Base-by-base conservation (phyloP, 495 filamentous ascomycete genomes). In the Letharia lupina region DNA sequence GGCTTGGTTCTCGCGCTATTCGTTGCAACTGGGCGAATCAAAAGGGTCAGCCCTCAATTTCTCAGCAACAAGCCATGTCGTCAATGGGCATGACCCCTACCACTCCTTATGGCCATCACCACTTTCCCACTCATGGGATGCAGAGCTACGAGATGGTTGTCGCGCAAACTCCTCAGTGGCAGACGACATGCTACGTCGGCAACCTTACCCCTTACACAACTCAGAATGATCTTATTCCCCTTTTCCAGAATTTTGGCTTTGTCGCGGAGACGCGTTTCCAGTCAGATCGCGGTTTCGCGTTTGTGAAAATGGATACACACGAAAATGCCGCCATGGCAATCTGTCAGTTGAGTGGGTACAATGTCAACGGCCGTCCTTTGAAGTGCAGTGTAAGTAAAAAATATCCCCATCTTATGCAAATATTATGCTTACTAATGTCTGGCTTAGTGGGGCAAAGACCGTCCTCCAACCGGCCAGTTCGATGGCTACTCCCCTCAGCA, bases 11-110 rank as follows among this genome's bases (percentile, higher is more conserved):
- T 68, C 91, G 94, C 62, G 94, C 95, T 6, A 99, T 99, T 74
- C 91, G 94, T 67, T 97, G 93, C 84, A 99, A 99, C 81, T 99
- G 94, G 94, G 94, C 94, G 62, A 99, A 99, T 78, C 94, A 99
- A 76, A 99, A 99, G 83, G 94, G 94, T 47, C 94, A 99, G 73
- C 94, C 94, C 57, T 98, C 95, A 2, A 96, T 97, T 72, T 91
- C 93, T 56, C 94, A 99, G 79, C 94, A 98, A 77, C 90, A 94
- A 75, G 91, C 92, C 40, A 93, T 99, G 90, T 89, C 89, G 62
- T 89, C 91, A 52, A 96, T 98, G 91, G 94, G 95, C 73, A 94
- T 99, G 91, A 96, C 94, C 18, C 95, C 95, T 31, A 96, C 93
- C 58, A 96, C 93, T 20, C 91, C 93, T 0, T 98, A 90, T 73